Evolutionary conservation across 352 stramenopile genomes (phyloP), one percentile per base, ranked within the genome.

Genomic region (Phytophthora pistaciae): DNA sequence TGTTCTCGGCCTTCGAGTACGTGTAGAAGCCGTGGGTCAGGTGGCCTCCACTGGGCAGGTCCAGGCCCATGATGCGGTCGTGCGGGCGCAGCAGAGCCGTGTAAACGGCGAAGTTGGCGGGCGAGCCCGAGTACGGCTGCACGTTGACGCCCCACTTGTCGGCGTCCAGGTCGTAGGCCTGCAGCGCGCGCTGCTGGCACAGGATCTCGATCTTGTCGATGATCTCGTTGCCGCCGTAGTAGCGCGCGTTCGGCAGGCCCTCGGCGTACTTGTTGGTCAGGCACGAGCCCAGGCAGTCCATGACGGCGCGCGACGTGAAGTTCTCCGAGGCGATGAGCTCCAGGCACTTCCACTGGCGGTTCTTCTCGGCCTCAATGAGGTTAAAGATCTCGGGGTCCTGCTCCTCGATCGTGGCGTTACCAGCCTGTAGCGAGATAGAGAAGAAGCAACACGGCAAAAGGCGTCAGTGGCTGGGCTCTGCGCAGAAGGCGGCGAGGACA

Each of bases 261-360:
- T 99, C 98, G 21, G 98, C 90, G 82, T 99, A 99, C 90, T 99
- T 99, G 91, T 99, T 99, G 66, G 98, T 99, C 16, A 99, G 85
- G 65, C 92, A 98, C 66, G 95, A 99, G 70, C 98, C 98, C 50
- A 99, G 91, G 80, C 97, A 99, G 66, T 99, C 97, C 90, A 99
- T 99, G 50, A 99, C 98, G 20, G 98, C 98, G 38, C 91, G 90
- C n/a, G 95, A 99, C 31, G 98, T 99, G 81, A 99, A 99, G 91
- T 99, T 99, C 85, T 99, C 98, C 27, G 96, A 99, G 13, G 98
- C 98, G 80, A 99, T 99, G 57, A 99, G 94, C 83, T 99, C 98
- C 50, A 99, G 84, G 53, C 91, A 98, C 68, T 98, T 98, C 92
- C 91, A 98, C 84, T 99, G 98, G 60, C 97, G 88, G 82, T 97